A percentile compares a stretch with the other conserved stretches of the same genome.
phyloP scores from a whole-genome alignment of 108 stramenopile species.

The Conticribra guillardii region DNA sequence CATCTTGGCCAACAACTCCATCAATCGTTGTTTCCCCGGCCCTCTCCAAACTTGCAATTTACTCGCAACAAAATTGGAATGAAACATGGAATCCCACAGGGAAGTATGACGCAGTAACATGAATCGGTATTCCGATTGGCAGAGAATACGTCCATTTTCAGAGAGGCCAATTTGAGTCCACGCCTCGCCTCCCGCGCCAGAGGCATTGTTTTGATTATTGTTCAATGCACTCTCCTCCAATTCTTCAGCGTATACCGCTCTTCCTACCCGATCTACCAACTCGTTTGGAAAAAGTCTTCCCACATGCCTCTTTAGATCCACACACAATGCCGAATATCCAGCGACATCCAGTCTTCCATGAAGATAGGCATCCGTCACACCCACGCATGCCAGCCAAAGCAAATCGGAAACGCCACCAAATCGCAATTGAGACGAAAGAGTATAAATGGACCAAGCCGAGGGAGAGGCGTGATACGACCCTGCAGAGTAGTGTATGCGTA shows the following conservation, averaged over 20 bases:
- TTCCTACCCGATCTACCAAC: slow-evolving; percentile 57
- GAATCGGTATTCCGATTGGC: slow-evolving; percentile 78
- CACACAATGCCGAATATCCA: slow-evolving; percentile 64
- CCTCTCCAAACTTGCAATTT: slow-evolving; percentile 71
- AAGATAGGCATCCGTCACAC: slow-evolving; percentile 80
- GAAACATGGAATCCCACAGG: slow-evolving; percentile 79
- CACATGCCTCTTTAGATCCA: slow-evolving; percentile 60
- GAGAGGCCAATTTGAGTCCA: slow-evolving; percentile 70
- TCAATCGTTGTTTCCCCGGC: slow-evolving; percentile 61
- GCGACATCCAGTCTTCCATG: slow-evolving; percentile 72
- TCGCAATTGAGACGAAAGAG: slow-evolving; percentile 64
- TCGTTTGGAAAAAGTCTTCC: slow-evolving; percentile 71
- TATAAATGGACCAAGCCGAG: slow-evolving; percentile 69
- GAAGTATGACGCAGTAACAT: slow-evolving; percentile 79
- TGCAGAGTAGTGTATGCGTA: slow-evolving; percentile 69
- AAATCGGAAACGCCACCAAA: slow-evolving; percentile 71
- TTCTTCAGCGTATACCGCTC: slow-evolving; percentile 79
- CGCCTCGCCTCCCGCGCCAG: slow-evolving; percentile 15
- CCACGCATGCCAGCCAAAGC: slow-evolving; percentile 86
- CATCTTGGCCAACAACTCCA: slow-evolving; percentile 90
- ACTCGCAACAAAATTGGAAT: slow-evolving; percentile 74
- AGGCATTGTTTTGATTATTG: not conserved
- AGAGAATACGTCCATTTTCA: slow-evolving; percentile 80
- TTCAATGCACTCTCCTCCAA: slow-evolving; percentile 32
- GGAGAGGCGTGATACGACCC: slow-evolving; percentile 81